Evolutionary conservation across 495 filamentous ascomycete genomes (phyloP), one percentile per base, ranked within the genome.

Genomic region (Talaromyces borbonicus): DNA sequence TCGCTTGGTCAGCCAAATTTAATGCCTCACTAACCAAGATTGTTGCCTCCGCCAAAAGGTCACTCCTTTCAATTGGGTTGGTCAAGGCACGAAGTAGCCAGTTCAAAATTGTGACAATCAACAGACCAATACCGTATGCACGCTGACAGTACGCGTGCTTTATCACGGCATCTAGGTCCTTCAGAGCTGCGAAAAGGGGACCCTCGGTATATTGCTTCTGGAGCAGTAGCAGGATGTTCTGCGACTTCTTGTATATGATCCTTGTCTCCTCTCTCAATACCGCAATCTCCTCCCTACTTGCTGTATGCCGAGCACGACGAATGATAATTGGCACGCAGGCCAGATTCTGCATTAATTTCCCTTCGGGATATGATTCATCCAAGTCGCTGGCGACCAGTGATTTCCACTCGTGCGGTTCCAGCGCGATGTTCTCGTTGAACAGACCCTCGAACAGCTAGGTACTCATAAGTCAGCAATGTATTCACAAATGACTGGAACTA

Each of bases 391-490:
- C 47, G 22, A 66, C 61, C 3, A 72, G 56, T 14, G 42, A 30
- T 2, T 56, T 52, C 67, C 67, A 72, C 43, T 72, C 65, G 20
- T 60, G 25, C 3, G 46, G 4, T 37, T 58, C 7, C 68, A 56
- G 4, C 58, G 41, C 35, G n/a, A 72, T 69, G 30, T 53, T 51
- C 1, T 59, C 51, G 25, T 65, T 66, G 42, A 61, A 64, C 11
- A 72, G 42, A 0, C 62, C 64, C 43, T 72, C 67, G 30, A 72
- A 64, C 4, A 70, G 50, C 68, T 69, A 20, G 8, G 16, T 23
- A 33, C 7, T 12, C 15, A 11, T 56, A n/a, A 55, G 41, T 15
- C 41, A 3, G 9, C 8, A 11, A n/a, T 11, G 35, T 18, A 16
- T n/a, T 16, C 31, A 1, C 7, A 12, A 12, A 12, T 8, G 23